Evolutionary conservation across 1,139 yeast species (phyloP), one percentile per base, ranked within the genome.

Genomic region (Kodamaea fungicola): DNA sequence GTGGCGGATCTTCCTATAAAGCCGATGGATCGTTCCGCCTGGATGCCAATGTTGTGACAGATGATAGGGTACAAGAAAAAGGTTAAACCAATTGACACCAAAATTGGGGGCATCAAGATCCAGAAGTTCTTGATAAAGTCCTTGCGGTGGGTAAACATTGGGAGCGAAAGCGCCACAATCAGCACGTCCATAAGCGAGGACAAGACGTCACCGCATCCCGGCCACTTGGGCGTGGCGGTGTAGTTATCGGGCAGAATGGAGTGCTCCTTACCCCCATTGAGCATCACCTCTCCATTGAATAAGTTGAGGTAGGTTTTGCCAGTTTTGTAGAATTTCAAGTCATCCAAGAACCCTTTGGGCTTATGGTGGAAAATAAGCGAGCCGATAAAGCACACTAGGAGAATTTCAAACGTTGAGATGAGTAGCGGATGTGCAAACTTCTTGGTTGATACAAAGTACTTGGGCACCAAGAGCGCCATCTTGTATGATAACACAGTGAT

Each of bases 1-100:
- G 95, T 85, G n/a, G 82, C 88, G 8, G 88, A 81, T 43, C 95
- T 67, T 2, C 92, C 92, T 7, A 84, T 81, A 54, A 83, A 84
- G 1, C 92, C 94, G 30, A 85, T 68, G 1, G 90, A 71, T 24
- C 85, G 61, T 16, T 65, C 60, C 0, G 83, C 53, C 4, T 80
- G 67, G 7, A 85, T 79, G 0, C 89, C 90, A 26, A 85, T 61
- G 8, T 74, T 72, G 54, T 76, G 74, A 50, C 89, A 79, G 8
- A 83, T 51, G 2, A 84, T 71, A 0, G 95, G 95, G 50, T 85
- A 84, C 7, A 76, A 59, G 59, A 83, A 80, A 50, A 82, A 81
- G 4, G 83, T 76, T 28, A 76, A 67, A 7, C 69, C 73, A 8
- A 80, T 74, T 35, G 81, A 73, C 1, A 74, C 54, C n/a, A 81